These are phyloP conservation scores for Xylariomycetidae sp. DNA, from an alignment of 2,329 filamentous ascomycete species.

Conservation along the genomic window DNA sequence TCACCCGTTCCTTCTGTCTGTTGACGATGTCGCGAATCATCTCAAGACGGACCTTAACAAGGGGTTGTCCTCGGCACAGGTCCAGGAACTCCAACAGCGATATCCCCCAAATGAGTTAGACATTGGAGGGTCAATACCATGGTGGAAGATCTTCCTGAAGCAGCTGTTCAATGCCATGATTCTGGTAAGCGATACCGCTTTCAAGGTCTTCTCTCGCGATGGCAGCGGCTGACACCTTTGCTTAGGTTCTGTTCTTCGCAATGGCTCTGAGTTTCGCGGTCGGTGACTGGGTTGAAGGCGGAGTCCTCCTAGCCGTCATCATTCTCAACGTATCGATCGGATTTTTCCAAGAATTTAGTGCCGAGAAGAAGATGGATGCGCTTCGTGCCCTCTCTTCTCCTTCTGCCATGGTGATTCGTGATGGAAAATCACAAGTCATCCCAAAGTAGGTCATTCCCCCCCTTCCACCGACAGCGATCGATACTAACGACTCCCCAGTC, in stretches of 20 bases:
- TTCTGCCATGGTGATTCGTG: slow-evolving; percentile 55
- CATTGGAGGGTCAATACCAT: slow-evolving; percentile 58
- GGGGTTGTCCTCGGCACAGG: slow-evolving; percentile 57
- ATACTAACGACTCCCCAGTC: slow-evolving; percentile 31
- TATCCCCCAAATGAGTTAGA: slow-evolving; percentile 67
- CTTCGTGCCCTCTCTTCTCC: slow-evolving; percentile 55
- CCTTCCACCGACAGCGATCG: background rate
- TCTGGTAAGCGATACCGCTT: slow-evolving; percentile 40
- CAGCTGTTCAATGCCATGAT: slow-evolving; percentile 77
- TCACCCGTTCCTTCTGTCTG: slow-evolving; percentile 56
- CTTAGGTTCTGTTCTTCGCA: slow-evolving; percentile 68
- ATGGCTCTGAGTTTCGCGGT: slow-evolving; percentile 68
- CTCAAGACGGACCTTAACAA: slow-evolving; percentile 60
- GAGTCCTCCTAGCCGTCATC: slow-evolving; percentile 62
- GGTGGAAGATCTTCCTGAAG: slow-evolving; percentile 67
- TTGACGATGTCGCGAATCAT: slow-evolving; percentile 55
- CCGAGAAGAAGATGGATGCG: slow-evolving; percentile 62
- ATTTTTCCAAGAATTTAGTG: slow-evolving; percentile 58
- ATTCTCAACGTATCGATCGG: slow-evolving; percentile 64
- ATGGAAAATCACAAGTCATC: slow-evolving; percentile 52
- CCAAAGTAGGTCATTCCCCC: slow-evolving; percentile 42
- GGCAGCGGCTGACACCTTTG: slow-evolving; percentile 40
- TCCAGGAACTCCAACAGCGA: slow-evolving; percentile 49
- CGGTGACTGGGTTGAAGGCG: slow-evolving; percentile 60
- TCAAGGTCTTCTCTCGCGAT: background rate